Base-by-base conservation (phyloP, 192 early-diverging fungal genomes). In the Mortierella antarctica region DNA sequence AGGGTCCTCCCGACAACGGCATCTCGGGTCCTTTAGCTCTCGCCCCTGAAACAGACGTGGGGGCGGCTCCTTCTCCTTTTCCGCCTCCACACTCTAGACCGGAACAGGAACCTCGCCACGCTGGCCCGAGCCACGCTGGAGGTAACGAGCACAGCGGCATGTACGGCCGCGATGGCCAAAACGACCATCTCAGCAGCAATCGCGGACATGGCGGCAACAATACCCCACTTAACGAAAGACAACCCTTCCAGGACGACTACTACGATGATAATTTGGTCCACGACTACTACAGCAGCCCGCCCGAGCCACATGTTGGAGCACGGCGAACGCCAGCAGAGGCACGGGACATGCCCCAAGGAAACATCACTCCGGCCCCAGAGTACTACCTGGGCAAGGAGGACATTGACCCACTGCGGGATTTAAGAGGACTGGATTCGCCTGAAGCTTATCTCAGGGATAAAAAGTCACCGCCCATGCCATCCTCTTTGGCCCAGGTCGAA, bases 321-420 rank as follows among this genome's bases (percentile, higher is more conserved):
- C 74, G 57, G 18, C 66, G 53, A 14, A 51, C 55, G 5, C 50
- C 58, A 17, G 17, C 52, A 10, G 6, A 40, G 1, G 18, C 63
- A 14, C 55, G 64, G 21, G 66, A 62, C 13, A n/a, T 61, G 13
- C 20, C 20, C 9, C 50, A 63, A 4, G 74, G 74, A 31, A 58
- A 65, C 13, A 12, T 71, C 44, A 71, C 64, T 0, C 65, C 77
- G 18, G 77, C 65, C 10, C 77, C 70, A 5, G 66, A 76, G 7
- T 76, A 76, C 23, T 69, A 76, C 48, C 74, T 69, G 7, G 74
- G 74, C 12, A 76, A 69, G 8, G 74, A 68, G 46, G 74, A 76
- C 23, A 58, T 69, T 58, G 74, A 76, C 49, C 74, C 74, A 13
- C 50, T 51, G 8, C 65, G 74, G 15, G 74, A 76, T 31, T 18